Conservation (phyloP, 1,284 basidiomycete species). For the Inonotus obliquus region DNA sequence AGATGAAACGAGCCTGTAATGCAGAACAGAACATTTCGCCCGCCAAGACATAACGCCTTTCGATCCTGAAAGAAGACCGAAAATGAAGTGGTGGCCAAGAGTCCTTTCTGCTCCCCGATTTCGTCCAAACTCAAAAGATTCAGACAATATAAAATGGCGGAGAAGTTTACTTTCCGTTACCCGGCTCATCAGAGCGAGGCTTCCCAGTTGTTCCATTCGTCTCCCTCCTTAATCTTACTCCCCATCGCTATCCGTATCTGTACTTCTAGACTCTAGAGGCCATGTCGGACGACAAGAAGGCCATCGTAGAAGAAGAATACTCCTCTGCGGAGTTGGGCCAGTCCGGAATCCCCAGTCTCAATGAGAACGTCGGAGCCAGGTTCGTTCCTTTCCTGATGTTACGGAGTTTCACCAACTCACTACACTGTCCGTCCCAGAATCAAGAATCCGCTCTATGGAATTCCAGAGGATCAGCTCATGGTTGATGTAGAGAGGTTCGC, state of each 20-base stretch:
- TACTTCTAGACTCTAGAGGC: not conserved
- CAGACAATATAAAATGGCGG: not conserved
- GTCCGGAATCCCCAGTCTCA: not conserved
- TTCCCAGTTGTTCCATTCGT: not conserved
- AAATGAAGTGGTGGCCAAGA: not conserved
- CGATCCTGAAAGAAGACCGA: not conserved
- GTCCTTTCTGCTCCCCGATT: not conserved
- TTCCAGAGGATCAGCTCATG: conserved; percentile 39
- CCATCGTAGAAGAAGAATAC: not conserved
- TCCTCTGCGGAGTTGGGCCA: not conserved
- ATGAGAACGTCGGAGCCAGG: not conserved
- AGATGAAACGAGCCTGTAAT: not conserved
- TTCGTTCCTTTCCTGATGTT: not conserved
- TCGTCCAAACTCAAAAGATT: not conserved
- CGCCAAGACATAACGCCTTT: not conserved
- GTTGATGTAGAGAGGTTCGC: conserved; percentile 44
- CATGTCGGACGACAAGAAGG: not conserved
- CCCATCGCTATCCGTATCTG: not conserved
- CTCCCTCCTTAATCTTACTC: not conserved
- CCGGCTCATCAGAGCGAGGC: not conserved
- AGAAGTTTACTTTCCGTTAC: not conserved
- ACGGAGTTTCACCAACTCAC: not conserved
- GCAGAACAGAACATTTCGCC: not conserved
- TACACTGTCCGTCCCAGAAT: conserved; percentile 31
- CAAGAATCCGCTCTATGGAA: conserved; percentile 48